phyloP scores from a whole-genome alignment of 768 basidiomycete species.

The Suillus cothurnatus region DNA sequence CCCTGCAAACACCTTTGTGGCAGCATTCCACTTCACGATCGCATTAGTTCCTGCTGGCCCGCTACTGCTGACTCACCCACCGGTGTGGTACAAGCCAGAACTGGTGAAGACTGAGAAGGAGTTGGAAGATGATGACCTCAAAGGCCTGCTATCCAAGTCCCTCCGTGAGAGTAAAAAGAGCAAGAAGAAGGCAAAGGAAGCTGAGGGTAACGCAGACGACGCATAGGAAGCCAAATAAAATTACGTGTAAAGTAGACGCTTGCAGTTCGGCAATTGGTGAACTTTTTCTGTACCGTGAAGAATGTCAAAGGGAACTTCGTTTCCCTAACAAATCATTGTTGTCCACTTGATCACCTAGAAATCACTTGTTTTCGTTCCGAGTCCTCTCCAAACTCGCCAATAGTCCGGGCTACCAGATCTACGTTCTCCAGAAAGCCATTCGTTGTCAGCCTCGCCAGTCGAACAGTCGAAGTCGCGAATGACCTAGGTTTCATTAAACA shows the following conservation, averaged over 20 bases:
- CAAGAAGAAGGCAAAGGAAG: slow-evolving; percentile 77
- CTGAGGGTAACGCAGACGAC: slow-evolving; percentile 33
- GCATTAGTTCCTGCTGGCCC: slow-evolving; percentile 91
- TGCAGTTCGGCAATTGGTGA: slow-evolving; percentile 19
- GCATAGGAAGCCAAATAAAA: neutral
- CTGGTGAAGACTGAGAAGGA: slow-evolving; percentile 89
- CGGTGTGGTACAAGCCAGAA: slow-evolving; percentile 92
- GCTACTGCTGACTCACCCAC: slow-evolving; percentile 81
- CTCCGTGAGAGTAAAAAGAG: slow-evolving; percentile 91
- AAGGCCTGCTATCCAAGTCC: slow-evolving; percentile 73
- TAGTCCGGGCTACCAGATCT: slow-evolving; percentile 80
- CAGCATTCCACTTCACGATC: slow-evolving; percentile 97
- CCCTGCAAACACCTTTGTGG: slow-evolving; percentile 80
- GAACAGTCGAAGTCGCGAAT: slow-evolving; percentile 78
- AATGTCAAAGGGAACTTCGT: slow-evolving; percentile 12
- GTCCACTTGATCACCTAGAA: neutral
- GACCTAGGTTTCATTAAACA: slow-evolving; percentile 44
- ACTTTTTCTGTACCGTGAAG: slow-evolving; percentile 17
- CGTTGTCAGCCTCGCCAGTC: slow-evolving; percentile 79
- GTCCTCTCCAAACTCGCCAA: slow-evolving; percentile 77
- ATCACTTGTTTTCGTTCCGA: slow-evolving; percentile 37
- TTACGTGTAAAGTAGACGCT: slow-evolving; percentile 10
- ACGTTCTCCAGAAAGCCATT: slow-evolving; percentile 91
- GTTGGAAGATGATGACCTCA: slow-evolving; percentile 85
- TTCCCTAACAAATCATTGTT: slow-evolving; percentile 14